Percentiles rank a stretch among this genome's conserved stretches.
Evolutionary conservation across 2,329 filamentous ascomycete genomes (phyloP).

Genomic region (Arthrobotrys conoides): DNA sequence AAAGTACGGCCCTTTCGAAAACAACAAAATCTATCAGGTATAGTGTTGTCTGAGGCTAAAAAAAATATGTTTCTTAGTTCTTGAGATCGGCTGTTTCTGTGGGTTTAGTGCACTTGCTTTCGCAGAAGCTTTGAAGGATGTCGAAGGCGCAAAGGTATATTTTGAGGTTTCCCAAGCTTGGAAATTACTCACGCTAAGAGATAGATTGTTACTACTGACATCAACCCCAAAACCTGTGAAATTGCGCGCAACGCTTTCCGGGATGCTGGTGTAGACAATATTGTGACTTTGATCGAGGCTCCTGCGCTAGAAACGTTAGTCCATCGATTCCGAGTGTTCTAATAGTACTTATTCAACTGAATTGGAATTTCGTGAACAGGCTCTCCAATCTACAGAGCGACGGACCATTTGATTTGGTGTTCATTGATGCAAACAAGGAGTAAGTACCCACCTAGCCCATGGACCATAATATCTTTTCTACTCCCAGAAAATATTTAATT

Average conservation of each 20-base stretch:
- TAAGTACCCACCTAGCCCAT: neutral
- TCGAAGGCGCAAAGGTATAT: slow-evolving; percentile 61
- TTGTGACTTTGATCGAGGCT: slow-evolving; percentile 51
- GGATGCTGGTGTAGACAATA: slow-evolving; percentile 40
- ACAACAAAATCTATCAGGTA: neutral
- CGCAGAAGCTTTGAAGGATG: slow-evolving; percentile 64
- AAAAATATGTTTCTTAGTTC: slow-evolving; percentile 62
- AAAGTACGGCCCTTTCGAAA: slow-evolving; percentile 32
- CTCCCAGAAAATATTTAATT: neutral
- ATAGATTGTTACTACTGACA: slow-evolving; percentile 58
- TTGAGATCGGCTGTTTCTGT: slow-evolving; percentile 66
- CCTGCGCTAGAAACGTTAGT: slow-evolving; percentile 47
- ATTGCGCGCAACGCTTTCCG: slow-evolving; percentile 47
- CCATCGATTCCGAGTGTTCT: too few species aligned
- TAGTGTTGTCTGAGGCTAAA: neutral
- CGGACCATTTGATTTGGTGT: slow-evolving; percentile 65
- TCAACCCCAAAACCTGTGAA: slow-evolving; percentile 38
- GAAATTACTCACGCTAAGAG: neutral
- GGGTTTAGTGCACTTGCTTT: slow-evolving; percentile 66
- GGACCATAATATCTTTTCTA: neutral
- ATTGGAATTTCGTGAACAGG: neutral
- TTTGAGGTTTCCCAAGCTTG: too few species aligned
- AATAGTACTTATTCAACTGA: neutral
- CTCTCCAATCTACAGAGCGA: neutral
- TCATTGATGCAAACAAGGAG: slow-evolving; percentile 66